Evolutionary conservation across 257 asterid genomes (phyloP), one percentile per base, ranked within the genome.

Genomic region (Eucommia ulmoides): DNA sequence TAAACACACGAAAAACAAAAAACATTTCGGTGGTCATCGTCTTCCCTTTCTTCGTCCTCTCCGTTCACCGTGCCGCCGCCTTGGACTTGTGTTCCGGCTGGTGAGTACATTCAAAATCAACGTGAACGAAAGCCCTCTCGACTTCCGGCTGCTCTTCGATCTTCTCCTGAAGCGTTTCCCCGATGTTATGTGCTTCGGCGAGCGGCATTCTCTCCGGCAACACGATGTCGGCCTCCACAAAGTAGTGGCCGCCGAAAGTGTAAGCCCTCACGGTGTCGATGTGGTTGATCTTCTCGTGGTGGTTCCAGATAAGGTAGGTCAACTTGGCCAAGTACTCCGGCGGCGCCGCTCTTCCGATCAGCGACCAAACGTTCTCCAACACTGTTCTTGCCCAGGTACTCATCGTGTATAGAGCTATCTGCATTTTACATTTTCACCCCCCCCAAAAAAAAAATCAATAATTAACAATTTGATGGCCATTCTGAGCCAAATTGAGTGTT

Each of bases 121-220:
- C 50, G 21, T 67, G 73, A 19, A 67, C 73, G 50, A 67, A 67
- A 55, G 69, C 73, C 41, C 73, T 41, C 56, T 67, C 73, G 1
- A 67, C 57, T 41, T 67, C 73, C 5, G 58, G 50, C 19, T 61
- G 59, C 22, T 51, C 60, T 42, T 67, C 68, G 20, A 67, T 26
- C 57, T 67, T 67, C 38, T 61, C 68, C 56, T 67, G 73, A 23
- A 67, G 29, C 14, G 68, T 62, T 33, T 67, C 69, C 0, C 74
- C 65, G 18, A 67, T 67, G 33, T 55, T 61, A 50, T 61, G 69
- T 3, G 69, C 69, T 49, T 57, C 48, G 20, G n/a, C 33, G 24
- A 64, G 49, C 1, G 26, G 41, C 69, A 64, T 67, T 23, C 61
- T 61, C 19, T 48, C 57, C 0, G 68, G 68, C 65, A 67, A 44